A percentile compares a stretch with the other conserved stretches of the same genome.
These are phyloP conservation scores for Piromyces finnis DNA, from an alignment of 192 early-diverging fungal species.

Conservation along the genomic window DNA sequence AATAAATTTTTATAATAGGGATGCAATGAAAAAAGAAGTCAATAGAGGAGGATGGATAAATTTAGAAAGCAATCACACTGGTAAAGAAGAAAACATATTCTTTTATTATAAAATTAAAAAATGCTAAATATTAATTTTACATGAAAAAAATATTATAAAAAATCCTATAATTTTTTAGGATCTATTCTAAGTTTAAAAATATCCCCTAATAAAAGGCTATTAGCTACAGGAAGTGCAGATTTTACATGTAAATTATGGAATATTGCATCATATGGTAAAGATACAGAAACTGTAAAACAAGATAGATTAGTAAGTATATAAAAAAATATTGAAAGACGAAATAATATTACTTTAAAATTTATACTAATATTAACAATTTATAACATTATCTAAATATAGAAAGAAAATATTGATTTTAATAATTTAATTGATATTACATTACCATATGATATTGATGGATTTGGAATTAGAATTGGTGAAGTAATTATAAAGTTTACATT, in stretches of 20 bases:
- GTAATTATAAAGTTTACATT: too few relatives aligned
- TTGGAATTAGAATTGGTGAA: constrained; percentile 6
- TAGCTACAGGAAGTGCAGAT: constrained; percentile 26
- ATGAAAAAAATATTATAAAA: too few relatives aligned
- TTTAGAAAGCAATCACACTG: constrained; percentile 18
- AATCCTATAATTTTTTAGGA: too few relatives aligned
- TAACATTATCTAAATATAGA: too few relatives aligned
- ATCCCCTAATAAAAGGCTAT: constrained; percentile 16
- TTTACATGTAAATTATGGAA: constrained; percentile 38
- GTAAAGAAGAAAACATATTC: constrained; percentile 10
- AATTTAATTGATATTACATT: not conserved
- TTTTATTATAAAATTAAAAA: too few relatives aligned
- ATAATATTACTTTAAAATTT: too few relatives aligned
- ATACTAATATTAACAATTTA: too few relatives aligned
- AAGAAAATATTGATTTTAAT: not conserved
- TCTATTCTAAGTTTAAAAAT: constrained; percentile 19
- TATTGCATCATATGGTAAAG: constrained; percentile 23
- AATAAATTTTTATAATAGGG: not conserved
- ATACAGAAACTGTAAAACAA: constrained; percentile 15
- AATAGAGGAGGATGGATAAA: constrained; percentile 16
- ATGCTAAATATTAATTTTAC: too few relatives aligned
- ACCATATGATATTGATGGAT: constrained; percentile 5
- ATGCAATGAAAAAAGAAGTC: constrained; percentile 4
- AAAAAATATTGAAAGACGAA: too few relatives aligned
- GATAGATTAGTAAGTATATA: constrained; percentile 6